Base-by-base conservation (phyloP, 306 rosid species). In the Herpetospermum pedunculosum region DNA sequence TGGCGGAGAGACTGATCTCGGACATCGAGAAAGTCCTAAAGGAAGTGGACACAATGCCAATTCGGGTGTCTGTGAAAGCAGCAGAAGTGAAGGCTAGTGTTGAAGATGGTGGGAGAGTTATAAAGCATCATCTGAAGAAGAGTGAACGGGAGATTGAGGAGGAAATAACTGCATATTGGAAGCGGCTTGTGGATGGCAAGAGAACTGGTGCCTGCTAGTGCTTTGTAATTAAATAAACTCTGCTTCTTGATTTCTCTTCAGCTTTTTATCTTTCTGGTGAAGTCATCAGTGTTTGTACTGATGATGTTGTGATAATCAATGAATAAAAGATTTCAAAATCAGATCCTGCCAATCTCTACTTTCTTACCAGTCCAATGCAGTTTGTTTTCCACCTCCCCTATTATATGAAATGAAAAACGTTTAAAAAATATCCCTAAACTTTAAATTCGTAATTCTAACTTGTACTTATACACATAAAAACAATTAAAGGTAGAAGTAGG, bases 1-100 rank as follows among this genome's bases (percentile, higher is more conserved):
- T 94, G 82, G 95, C 91, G 0, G 99, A 91, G 78, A 85, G 97
- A 50, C 95, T 94, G 3, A 70, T 84, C 43, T 30, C 87, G 4
- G 99, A 94, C 86, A 85, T 91, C 5, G 78, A 53, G 6, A 89
- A 60, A 76, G 99, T 91, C 30, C 9, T 91, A 76, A 53, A 77
- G n/a, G 89, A 84, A 26, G 6, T 91, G 25, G 96, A 86, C 38
- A 37, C 81, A 12, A 75, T 83, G 46, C 89, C 94, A 0, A 78
- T 71, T 76, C 14, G 40, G 2, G 13, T 65, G 10, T 26, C 80
- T 16, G 30, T 78, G 73, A 82, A 76, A 58, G 48, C 77, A 44
- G 88, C 87, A 6, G 87, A 83, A 80, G 89, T 90, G 32, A 37
- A 85, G 5, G 71, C 86, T 55, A 29, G 34, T 16, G 41, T 80